Conservation (phyloP, 1,139 yeast genomes). For the Geotrichum aggregatum region DNA sequence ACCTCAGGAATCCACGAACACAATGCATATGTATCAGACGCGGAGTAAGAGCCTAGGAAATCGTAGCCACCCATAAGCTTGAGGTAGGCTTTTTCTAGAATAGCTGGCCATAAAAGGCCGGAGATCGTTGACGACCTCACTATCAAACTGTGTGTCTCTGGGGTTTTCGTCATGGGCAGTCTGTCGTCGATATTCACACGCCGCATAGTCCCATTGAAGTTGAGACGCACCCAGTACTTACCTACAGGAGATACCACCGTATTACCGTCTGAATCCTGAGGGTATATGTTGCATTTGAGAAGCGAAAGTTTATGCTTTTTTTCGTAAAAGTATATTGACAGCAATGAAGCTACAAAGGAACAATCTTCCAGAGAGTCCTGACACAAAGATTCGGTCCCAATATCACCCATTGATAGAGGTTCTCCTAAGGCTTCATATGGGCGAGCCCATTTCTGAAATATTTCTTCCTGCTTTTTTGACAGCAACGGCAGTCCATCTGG, state of each 20-base stretch:
- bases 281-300: conserved; percentile 27
- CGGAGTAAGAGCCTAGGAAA: conserved; percentile 74
- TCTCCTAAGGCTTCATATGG: conserved; percentile 27
- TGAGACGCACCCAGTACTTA: conserved; percentile 43
- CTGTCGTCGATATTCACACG: conserved; percentile 49
- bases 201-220: conserved; percentile 59
- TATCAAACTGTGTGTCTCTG: conserved; percentile 28
- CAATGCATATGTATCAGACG: conserved; percentile 62
- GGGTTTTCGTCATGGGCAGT: conserved; percentile 39
- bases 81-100: conserved; percentile 73
- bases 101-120: conserved; percentile 58
- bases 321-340: conserved; percentile 42
- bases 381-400: conserved; percentile 35
- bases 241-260: conserved; percentile 30
- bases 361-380: conserved; percentile 68
- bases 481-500: conserved; percentile 25
- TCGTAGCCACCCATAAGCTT: conserved; percentile 61
- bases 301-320: conserved; percentile 24
- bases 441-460: conserved; percentile 30
- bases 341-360: conserved; percentile 65
- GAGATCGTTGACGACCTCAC: conserved; percentile 45
- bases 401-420: conserved; percentile 20
- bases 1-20: conserved; percentile 77
- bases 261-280: conserved; percentile 26
- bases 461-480: conserved; percentile 26